phyloP scores from a whole-genome alignment of 345 rosid genomes.

The Angophora floribunda region DNA sequence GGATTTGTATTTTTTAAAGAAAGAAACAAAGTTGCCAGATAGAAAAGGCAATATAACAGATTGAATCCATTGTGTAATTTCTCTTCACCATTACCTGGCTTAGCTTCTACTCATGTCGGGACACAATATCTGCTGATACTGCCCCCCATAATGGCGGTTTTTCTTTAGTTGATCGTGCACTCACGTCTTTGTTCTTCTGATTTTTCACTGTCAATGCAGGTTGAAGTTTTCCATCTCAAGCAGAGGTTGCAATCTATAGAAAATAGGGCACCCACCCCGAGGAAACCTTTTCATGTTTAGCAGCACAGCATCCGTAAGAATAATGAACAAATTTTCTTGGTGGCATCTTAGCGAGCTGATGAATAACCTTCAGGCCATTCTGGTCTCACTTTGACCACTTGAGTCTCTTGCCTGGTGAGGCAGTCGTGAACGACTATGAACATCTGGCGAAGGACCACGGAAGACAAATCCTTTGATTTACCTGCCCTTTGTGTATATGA shows the following conservation, averaged over 20 bases:
- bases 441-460: background rate
- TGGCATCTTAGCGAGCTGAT: background rate
- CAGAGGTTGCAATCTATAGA: conserved; percentile 91
- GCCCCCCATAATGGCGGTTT: background rate
- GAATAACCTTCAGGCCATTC: background rate
- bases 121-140: background rate
- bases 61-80: background rate
- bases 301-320: background rate
- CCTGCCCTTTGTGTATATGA: background rate
- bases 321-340: background rate
- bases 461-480: background rate
- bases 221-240: conserved; percentile 97
- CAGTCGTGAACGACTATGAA: background rate
- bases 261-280: conserved; percentile 75
- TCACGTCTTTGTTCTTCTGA: background rate
- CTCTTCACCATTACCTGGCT: background rate
- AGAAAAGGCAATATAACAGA: background rate
- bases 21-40: background rate
- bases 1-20: background rate
- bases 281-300: conserved; percentile 59
- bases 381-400: background rate
- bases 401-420: background rate
- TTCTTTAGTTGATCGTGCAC: background rate
- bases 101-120: background rate
- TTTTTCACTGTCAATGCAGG: conserved; percentile 26